phyloP scores from a whole-genome alignment of 192 early-diverging fungal genomes.

The Mycoemilia scoparia region DNA sequence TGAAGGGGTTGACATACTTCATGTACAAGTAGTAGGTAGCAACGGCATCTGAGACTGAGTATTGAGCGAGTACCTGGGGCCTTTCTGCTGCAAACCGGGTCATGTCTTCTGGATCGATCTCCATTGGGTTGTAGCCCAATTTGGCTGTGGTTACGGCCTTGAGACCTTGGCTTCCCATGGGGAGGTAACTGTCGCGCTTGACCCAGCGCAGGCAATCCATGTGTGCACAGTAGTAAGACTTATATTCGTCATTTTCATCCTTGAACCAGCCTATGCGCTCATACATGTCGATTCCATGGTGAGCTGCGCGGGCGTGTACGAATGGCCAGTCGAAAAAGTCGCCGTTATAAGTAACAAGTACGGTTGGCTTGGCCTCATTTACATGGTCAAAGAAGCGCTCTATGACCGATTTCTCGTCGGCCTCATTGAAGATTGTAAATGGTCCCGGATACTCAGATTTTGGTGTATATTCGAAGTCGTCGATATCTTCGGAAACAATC shows the following conservation, averaged over 20 bases:
- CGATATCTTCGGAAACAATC: constrained; percentile 87
- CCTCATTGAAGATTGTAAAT: constrained; percentile 92
- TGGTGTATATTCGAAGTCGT: constrained; percentile 95
- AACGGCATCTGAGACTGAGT: constrained; percentile 98
- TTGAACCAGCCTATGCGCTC: constrained; percentile 76
- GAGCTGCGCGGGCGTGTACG: constrained; percentile 63
- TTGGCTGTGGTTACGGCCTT: constrained; percentile 95
- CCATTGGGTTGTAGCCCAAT: constrained; percentile 92
- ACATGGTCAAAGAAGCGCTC: constrained; percentile 88
- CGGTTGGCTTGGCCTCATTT: constrained; percentile 55
- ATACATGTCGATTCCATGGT: constrained; percentile 73
- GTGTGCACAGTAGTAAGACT: constrained; percentile 66
- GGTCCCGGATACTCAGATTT: constrained; percentile 88
- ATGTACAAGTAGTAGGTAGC: constrained; percentile 98
- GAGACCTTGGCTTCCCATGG: constrained; percentile 88
- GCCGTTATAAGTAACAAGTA: constrained; percentile 96
- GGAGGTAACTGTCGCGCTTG: constrained; percentile 93
- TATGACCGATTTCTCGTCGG: constrained; percentile 59
- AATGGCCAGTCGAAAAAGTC: constrained; percentile 99
- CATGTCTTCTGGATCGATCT: constrained; percentile 98
- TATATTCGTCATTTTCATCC: constrained; percentile 71
- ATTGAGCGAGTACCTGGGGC: constrained; percentile 87
- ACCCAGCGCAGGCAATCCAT: constrained; percentile 98
- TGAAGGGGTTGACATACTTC: constrained; percentile 98
- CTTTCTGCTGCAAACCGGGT: constrained; percentile 78